Evolutionary conservation across 331 rosid species (phyloP).

Genomic region (Phaseolus coccineus): DNA sequence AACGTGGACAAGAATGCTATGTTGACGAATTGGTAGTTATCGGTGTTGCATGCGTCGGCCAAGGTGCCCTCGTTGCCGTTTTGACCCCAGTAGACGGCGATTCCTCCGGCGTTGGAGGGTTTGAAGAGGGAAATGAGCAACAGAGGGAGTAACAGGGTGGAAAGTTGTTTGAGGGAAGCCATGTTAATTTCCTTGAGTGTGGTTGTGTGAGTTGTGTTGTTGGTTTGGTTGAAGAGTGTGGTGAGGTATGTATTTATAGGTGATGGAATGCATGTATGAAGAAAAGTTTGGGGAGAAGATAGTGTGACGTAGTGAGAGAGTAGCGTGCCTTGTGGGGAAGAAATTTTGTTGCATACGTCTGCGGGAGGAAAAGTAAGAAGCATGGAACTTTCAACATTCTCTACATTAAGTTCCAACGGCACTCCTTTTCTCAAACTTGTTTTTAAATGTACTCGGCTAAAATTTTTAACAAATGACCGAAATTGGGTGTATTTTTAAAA

Average conservation of each 20-base stretch:
- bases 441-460: too few relatives aligned
- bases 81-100: slow-evolving; percentile 44
- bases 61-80: slow-evolving; percentile 29
- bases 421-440: too few relatives aligned
- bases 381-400: not conserved
- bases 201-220: too few relatives aligned
- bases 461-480: too few relatives aligned
- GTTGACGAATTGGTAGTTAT: slow-evolving; percentile 27
- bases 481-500: too few relatives aligned
- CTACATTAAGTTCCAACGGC: too few relatives aligned
- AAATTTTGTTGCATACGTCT: not conserved
- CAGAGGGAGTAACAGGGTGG: slow-evolving; percentile 24
- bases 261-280: not conserved
- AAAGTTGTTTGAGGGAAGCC: slow-evolving; percentile 37
- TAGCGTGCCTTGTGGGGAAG: not conserved
- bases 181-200: not conserved
- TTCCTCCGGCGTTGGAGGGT: slow-evolving; percentile 19
- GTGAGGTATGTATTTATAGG: slow-evolving; percentile 33
- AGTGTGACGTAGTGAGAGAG: not conserved
- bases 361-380: not conserved
- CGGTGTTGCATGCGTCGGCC: slow-evolving; percentile 34
- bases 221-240: not conserved
- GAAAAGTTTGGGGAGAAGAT: not conserved
- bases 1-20: slow-evolving; percentile 40
- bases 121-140: slow-evolving; percentile 21